Evolutionary conservation across 192 early-diverging fungal genomes (phyloP).

Genomic region (Umbelopsis isabellina): DNA sequence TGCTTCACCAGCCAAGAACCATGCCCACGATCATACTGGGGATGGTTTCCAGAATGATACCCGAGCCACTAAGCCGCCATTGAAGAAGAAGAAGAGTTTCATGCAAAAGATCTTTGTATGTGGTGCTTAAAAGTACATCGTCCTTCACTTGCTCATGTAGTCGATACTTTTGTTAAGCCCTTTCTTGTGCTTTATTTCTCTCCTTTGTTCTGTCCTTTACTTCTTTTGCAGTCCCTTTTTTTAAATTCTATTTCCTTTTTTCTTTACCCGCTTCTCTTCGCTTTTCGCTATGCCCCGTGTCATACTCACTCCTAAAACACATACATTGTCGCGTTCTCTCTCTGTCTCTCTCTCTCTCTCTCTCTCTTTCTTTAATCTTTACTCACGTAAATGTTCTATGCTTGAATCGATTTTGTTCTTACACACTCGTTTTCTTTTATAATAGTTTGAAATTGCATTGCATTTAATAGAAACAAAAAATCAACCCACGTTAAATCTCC

Average conservation of each 20-base stretch:
- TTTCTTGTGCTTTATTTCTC: background rate
- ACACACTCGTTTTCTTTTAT: background rate
- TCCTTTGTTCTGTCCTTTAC: background rate
- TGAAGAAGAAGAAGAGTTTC: conserved; percentile 7
- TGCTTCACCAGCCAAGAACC: background rate
- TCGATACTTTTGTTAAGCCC: background rate
- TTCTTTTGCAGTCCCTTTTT: conserved; percentile 2
- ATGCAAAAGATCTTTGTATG: conserved; percentile 21
- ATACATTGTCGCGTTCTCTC: background rate
- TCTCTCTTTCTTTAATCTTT: background rate
- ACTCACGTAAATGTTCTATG: conserved; percentile 14
- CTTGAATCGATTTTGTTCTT: conserved; percentile 8
- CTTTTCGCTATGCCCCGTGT: conserved; percentile 1
- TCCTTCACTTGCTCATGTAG: background rate
- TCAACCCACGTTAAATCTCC: background rate
- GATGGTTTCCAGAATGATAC: conserved; percentile 22
- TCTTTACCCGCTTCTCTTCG: background rate
- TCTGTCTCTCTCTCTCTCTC: background rate
- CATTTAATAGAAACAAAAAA: conserved; percentile 13
- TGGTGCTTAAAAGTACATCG: background rate
- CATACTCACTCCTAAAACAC: background rate
- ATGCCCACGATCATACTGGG: background rate
- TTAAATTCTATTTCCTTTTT: no score
- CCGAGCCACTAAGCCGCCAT: conserved; percentile 5
- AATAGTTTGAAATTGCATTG: background rate